Percentiles rank a stretch among this genome's conserved stretches.
Evolutionary conservation across 176 grass and related monocot species (phyloP).

Genomic region (Aegilops tauschii): DNA sequence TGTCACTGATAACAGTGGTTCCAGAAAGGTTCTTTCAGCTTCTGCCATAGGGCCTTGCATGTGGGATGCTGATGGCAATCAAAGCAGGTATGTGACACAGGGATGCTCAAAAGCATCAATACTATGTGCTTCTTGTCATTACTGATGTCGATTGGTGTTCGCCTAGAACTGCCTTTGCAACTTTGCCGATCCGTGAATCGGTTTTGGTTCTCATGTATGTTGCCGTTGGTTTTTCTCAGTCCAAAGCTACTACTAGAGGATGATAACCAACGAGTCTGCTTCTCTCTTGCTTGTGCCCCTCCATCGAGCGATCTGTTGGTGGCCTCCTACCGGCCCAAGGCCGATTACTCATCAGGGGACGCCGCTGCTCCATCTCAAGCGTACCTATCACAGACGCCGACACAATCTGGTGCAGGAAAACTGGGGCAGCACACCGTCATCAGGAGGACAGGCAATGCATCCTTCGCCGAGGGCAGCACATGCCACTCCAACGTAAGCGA

Average conservation of each 20-base stretch:
- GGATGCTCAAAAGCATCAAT: neutral
- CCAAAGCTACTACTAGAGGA: constrained; percentile 46
- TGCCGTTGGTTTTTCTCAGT: constrained; percentile 31
- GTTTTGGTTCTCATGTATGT: constrained; percentile 11
- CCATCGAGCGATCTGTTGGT: constrained; percentile 43
- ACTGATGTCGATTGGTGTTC: neutral
- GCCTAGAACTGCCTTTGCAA: neutral
- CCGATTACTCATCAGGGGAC: constrained; percentile 29
- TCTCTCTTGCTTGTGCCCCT: constrained; percentile 61
- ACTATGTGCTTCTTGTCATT: neutral
- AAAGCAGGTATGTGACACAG: constrained; percentile 39
- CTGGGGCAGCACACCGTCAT: constrained; percentile 63
- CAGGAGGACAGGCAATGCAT: constrained; percentile 13
- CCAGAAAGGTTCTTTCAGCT: constrained; percentile 66
- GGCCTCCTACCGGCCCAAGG: constrained; percentile 73
- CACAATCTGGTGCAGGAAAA: constrained; percentile 38
- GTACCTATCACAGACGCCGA: constrained; percentile 36
- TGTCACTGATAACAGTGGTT: constrained; percentile 36
- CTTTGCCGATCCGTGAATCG: neutral
- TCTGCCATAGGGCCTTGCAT: constrained; percentile 72
- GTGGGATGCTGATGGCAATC: constrained; percentile 52
- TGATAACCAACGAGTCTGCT: constrained; percentile 49
- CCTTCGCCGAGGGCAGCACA: constrained; percentile 27
- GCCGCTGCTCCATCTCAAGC: constrained; percentile 27
- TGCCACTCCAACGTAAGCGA: constrained; percentile 50